phyloP scores from a whole-genome alignment of 306 rosid species.

The Cicer judaicum region DNA sequence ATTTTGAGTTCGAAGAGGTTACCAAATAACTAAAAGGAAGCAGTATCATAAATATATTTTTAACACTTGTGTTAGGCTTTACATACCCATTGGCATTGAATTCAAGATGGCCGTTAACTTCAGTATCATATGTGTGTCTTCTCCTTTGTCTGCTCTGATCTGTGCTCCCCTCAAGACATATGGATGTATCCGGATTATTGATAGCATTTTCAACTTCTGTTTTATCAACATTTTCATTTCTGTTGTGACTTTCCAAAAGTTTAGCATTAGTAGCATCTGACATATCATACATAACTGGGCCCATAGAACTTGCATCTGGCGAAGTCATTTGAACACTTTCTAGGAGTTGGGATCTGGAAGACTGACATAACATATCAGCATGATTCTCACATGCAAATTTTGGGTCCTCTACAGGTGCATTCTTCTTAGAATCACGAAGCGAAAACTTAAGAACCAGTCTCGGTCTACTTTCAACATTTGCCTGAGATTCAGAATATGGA shows the following conservation, averaged over 20 bases:
- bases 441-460: conserved; percentile 70
- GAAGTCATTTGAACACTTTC: conserved; percentile 41
- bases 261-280: conserved; percentile 41
- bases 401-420: conserved; percentile 51
- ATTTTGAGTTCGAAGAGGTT: conserved; percentile 31
- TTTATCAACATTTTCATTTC: conserved; percentile 46
- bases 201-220: conserved; percentile 40
- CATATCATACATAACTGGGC: conserved; percentile 42
- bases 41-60: conserved; percentile 31
- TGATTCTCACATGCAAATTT: conserved; percentile 44
- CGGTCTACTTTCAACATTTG: conserved; percentile 51
- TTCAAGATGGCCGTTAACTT: conserved; percentile 49
- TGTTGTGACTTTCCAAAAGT: conserved; percentile 40
- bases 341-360: conserved; percentile 52
- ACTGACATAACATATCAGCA: conserved; percentile 46
- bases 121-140: conserved; percentile 47
- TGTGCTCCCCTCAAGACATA: conserved; percentile 47
- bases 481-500: conserved; percentile 52
- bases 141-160: conserved; percentile 50
- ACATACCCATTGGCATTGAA: conserved; percentile 53
- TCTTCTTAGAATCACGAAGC: conserved; percentile 67
- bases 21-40: conserved; percentile 21
- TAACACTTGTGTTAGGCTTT: conserved; percentile 28
- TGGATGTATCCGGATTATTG: conserved; percentile 44
- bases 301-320: conserved; percentile 39